Base-by-base conservation (phyloP, 2,329 filamentous ascomycete genomes). In the Penicillium sp. region DNA sequence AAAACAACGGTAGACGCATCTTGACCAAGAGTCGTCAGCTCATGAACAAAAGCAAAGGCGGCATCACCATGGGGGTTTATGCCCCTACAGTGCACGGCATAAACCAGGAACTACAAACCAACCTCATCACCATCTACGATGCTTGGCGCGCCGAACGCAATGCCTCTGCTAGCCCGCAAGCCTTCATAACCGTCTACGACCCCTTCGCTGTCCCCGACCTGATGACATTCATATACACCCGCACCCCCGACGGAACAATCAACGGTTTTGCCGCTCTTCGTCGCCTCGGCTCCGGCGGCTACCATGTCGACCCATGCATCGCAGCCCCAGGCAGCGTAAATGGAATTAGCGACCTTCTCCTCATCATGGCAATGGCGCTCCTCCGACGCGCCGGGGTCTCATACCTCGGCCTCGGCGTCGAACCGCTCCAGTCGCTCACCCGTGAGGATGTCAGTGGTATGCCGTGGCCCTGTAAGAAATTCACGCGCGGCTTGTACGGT, bases 301-400 rank as follows among this genome's bases (percentile, higher is more conserved):
- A 71, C 48, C 70, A 73, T 46, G 49, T 73, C n/a, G 71, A 73
- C 40, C 71, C 70, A 0, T 71, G 61, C 48, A 64, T 71, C 17
- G 66, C 67, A 0, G 55, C 58, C 4, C 67, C 68, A 0, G 59
- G 57, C 0, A 64, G 67, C 4, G 63, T 66, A 0, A 67, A 62
- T 48, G 70, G 70, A 4, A 63, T 72, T 17, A 69, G 62, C 8
- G 70, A 72, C 21, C 52, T 73, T 2, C 58, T 72, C 3, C 57
- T 70, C 12, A 67, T 67, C 41, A 57, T 65, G 0, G 56, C 69
- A 0, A 70, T 73, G 69, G 63, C 67, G 0, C 57, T 71, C 3
- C 59, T 72, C 1, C 60, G 68, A 22, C 59, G 60, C 3, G 58
- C 61, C 0, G 59, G 60, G 0, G 52, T 70, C 17, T 61, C 62